Conservation (phyloP, 2,329 filamentous ascomycete species). For the Fusarium hostae region DNA sequence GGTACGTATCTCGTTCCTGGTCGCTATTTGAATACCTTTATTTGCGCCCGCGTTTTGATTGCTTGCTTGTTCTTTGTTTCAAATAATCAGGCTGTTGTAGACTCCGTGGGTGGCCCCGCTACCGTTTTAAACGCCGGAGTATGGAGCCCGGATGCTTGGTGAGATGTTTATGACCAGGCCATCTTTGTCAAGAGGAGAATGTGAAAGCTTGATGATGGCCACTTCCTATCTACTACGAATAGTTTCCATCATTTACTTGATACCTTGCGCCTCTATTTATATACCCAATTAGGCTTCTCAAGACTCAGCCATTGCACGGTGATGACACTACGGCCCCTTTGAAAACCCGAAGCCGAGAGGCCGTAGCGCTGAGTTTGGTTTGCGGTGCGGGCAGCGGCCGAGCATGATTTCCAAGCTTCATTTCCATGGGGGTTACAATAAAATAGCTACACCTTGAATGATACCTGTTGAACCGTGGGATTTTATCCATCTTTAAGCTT, state of each 20-base stretch:
- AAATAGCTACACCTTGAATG: neutral
- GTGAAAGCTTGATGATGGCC: neutral
- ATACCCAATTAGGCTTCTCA: neutral
- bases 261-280: neutral
- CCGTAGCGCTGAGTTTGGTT: slow-evolving; percentile 21
- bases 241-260: neutral
- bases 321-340: slow-evolving; percentile 15
- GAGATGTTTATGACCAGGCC: slow-evolving; percentile 1
- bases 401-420: neutral
- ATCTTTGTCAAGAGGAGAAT: slow-evolving; percentile 1
- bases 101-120: slow-evolving; percentile 8
- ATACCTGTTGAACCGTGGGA: no score
- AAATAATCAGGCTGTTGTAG: slow-evolving; percentile 7
- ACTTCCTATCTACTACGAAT: neutral
- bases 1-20: slow-evolving; percentile 23
- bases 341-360: slow-evolving; percentile 27
- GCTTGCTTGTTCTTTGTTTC: slow-evolving; percentile 14
- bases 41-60: slow-evolving; percentile 17
- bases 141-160: neutral
- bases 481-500: neutral
- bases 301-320: neutral
- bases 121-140: slow-evolving; percentile 21
- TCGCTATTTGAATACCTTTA: slow-evolving; percentile 7
- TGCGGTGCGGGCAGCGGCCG: slow-evolving; percentile 26
- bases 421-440: neutral